Percentiles rank a stretch among this genome's conserved stretches.
These are phyloP conservation scores for Nepenthes gracilis DNA, from an alignment of 148 eudicot species.

Conservation along the genomic window DNA sequence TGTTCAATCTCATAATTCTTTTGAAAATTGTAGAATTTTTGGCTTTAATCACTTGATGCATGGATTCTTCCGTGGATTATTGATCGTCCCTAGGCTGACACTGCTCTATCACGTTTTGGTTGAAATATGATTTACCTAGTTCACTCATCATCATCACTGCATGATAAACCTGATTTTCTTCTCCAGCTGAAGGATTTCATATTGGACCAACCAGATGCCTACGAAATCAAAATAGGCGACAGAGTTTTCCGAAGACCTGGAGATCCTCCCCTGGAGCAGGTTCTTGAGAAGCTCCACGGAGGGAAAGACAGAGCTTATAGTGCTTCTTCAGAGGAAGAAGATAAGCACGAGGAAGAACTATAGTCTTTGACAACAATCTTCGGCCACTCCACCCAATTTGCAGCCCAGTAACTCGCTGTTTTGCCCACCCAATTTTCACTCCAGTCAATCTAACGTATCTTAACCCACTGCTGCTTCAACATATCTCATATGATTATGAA, in stretches of 20 bases:
- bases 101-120: background rate
- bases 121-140: background rate
- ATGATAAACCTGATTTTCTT: background rate
- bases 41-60: too few relatives aligned
- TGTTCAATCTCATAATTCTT: too few relatives aligned
- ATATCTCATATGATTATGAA: too few relatives aligned
- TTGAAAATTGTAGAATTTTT: too few relatives aligned
- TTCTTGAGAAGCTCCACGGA: constrained; percentile 38
- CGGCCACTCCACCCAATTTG: background rate
- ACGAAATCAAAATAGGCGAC: constrained; percentile 85
- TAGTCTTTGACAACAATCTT: constrained; percentile 15
- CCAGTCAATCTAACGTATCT: too few relatives aligned
- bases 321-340: constrained; percentile 1
- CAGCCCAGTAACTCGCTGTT: too few relatives aligned
- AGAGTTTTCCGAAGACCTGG: constrained; percentile 67
- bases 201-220: constrained; percentile 73
- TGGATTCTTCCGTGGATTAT: too few relatives aligned
- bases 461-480: too few relatives aligned
- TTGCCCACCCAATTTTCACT: too few relatives aligned
- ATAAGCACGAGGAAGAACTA: constrained; percentile 30
- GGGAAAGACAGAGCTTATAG: constrained; percentile 15
- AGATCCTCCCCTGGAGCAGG: constrained; percentile 79
- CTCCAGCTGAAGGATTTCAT: constrained; percentile 68
- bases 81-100: too few relatives aligned
- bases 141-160: background rate